phyloP scores from a whole-genome alignment of 345 rosid genomes.

The Lepidium sativum region DNA sequence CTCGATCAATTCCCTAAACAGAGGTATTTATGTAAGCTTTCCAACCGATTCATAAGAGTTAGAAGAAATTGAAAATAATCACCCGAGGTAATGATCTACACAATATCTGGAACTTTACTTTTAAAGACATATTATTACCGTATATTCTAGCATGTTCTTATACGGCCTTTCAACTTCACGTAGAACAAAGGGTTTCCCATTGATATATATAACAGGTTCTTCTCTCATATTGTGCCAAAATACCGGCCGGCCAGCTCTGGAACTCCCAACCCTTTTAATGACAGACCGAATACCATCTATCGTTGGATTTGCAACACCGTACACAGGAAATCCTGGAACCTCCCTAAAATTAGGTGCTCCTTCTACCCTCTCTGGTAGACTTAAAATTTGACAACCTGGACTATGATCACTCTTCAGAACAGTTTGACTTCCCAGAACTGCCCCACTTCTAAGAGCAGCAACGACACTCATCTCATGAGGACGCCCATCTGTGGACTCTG shows the following conservation, averaged over 20 bases:
- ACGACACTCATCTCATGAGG: slow-evolving; percentile 87
- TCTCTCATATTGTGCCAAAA: slow-evolving; percentile 99
- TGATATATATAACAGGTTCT: slow-evolving; percentile 95
- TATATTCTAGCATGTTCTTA: slow-evolving; percentile 93
- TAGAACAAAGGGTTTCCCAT: slow-evolving; percentile 94
- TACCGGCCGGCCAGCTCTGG: slow-evolving; percentile 63
- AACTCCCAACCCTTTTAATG: slow-evolving; percentile 76
- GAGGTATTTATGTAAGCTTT: slow-evolving; percentile 6
- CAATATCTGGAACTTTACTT: not conserved
- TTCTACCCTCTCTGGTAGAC: slow-evolving; percentile 83
- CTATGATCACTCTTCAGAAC: slow-evolving; percentile 97
- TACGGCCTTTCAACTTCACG: slow-evolving; percentile 96
- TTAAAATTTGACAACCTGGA: slow-evolving; percentile 82
- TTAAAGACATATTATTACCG: slow-evolving; percentile 39
- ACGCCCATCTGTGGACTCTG: slow-evolving; percentile 75
- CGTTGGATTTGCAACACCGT: slow-evolving; percentile 99
- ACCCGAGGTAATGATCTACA: not conserved
- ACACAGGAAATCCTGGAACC: slow-evolving; percentile 96
- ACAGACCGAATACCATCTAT: slow-evolving; percentile 84
- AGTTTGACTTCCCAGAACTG: slow-evolving; percentile 94
- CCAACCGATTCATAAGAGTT: not conserved
- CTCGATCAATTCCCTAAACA: slow-evolving; percentile 83
- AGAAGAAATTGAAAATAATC: not conserved
- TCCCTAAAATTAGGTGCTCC: slow-evolving; percentile 98
- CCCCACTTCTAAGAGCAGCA: slow-evolving; percentile 88